These are phyloP conservation scores for Capsella rubella DNA, from an alignment of 441 rosid genomes.

Conservation along the genomic window DNA sequence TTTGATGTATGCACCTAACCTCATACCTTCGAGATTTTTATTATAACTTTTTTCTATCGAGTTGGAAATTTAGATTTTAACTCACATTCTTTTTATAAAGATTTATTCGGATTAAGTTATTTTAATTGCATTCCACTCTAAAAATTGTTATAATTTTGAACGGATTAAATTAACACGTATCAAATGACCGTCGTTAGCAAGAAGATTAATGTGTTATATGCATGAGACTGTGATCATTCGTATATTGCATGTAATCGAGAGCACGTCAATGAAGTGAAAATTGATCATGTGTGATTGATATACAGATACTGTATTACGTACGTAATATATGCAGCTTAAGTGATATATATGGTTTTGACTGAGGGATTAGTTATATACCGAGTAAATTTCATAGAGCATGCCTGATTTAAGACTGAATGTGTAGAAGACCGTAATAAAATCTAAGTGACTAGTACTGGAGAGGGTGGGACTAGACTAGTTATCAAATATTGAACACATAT, in stretches of 20 bases:
- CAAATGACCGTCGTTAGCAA: not conserved
- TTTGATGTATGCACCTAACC: slow-evolving; percentile 32
- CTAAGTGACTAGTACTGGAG: too few species aligned
- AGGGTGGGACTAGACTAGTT: not conserved
- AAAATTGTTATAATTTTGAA: not conserved
- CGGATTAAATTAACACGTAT: not conserved
- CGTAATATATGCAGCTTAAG: not conserved
- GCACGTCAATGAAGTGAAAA: not conserved
- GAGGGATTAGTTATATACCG: not conserved
- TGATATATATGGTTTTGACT: not conserved
- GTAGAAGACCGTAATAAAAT: not conserved
- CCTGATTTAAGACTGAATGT: not conserved
- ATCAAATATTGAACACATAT: too few species aligned
- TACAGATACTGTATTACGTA: not conserved
- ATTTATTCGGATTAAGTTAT: not conserved
- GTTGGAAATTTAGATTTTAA: not conserved
- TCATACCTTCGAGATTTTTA: not conserved
- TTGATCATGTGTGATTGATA: not conserved
- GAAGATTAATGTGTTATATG: not conserved
- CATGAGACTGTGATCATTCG: not conserved
- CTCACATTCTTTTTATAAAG: not conserved
- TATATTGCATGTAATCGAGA: not conserved
- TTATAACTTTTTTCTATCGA: too few species aligned
- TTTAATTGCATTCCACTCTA: not conserved
- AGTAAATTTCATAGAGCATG: not conserved